phyloP scores from a whole-genome alignment of 768 basidiomycete genomes.

The Hysterangium stoloniferum region DNA sequence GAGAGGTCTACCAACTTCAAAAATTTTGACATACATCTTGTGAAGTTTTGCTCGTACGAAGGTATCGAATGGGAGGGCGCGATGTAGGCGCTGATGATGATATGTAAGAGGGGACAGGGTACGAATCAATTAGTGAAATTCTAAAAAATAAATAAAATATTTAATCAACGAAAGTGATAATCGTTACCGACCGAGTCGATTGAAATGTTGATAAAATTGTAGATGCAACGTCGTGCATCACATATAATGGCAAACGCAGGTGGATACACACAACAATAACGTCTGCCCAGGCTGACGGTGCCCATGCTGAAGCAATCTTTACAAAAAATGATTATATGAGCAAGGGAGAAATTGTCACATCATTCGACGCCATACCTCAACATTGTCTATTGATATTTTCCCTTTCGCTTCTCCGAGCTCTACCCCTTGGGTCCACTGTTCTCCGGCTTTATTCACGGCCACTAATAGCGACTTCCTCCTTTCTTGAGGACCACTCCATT shows the following conservation, averaged over 20 bases:
- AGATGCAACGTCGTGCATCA: conserved; percentile 42
- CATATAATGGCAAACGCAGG: conserved; percentile 38
- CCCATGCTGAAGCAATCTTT: conserved; percentile 46
- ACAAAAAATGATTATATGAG: not conserved
- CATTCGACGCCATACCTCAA: conserved; percentile 33
- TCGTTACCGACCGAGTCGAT: conserved; percentile 36
- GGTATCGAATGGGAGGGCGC: conserved; percentile 47
- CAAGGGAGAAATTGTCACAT: not conserved
- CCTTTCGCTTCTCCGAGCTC: conserved; percentile 46
- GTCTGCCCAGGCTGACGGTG: conserved; percentile 40
- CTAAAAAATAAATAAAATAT: conserved; percentile 2
- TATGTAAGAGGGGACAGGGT: conserved; percentile 40
- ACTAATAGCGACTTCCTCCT: conserved; percentile 31
- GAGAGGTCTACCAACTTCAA: not conserved
- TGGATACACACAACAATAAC: conserved; percentile 38
- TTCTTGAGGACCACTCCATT: conserved; percentile 11
- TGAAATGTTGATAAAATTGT: conserved; percentile 34
- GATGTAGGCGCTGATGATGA: conserved; percentile 27
- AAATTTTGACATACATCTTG: conserved; percentile 1
- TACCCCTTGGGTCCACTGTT: conserved; percentile 44
- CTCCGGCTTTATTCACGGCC: conserved; percentile 38
- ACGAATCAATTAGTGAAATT: conserved; percentile 50
- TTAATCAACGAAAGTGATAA: not conserved
- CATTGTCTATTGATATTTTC: conserved; percentile 35
- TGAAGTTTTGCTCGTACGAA: conserved; percentile 26